Conservation (phyloP, 2,329 filamentous ascomycete species). For the Gnomoniopsis sp. region DNA sequence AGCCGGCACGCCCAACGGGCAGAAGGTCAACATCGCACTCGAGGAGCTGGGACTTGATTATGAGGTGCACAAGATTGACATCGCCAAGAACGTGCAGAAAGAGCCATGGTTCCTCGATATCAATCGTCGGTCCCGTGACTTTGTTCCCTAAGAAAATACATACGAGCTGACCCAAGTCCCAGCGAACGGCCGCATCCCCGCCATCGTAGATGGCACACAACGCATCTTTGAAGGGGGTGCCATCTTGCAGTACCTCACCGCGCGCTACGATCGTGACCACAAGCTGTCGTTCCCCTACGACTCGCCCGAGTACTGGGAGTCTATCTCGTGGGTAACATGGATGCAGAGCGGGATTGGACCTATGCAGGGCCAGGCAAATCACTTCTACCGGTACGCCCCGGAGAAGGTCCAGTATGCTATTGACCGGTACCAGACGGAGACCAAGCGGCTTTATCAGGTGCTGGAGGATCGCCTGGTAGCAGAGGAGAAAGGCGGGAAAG, state of each 20-base stretch:
- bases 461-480: not conserved
- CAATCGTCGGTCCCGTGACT: not conserved
- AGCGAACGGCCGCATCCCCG: not conserved
- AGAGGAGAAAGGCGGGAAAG: not conserved
- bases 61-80: not conserved
- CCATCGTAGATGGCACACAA: not conserved
- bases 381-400: constrained; percentile 1
- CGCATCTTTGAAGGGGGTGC: constrained; percentile 5
- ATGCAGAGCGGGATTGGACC: constrained; percentile 4
- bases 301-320: constrained; percentile 1
- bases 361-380: constrained; percentile 3
- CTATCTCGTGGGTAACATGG: constrained; percentile 1
- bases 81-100: not conserved
- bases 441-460: constrained; percentile 4
- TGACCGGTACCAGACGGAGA: constrained; percentile 4
- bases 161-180: not conserved
- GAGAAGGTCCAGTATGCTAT: not conserved
- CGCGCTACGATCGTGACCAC: not conserved
- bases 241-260: constrained; percentile 1
- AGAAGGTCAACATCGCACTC: constrained; percentile 2
- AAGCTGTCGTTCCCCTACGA: constrained; percentile 1
- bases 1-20: not conserved
- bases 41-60: constrained; percentile 3
- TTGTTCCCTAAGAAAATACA: not conserved
- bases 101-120: not conserved